Evolutionary conservation across 805 yeast species (phyloP).

Genomic region (Barnettozyma pratensis): DNA sequence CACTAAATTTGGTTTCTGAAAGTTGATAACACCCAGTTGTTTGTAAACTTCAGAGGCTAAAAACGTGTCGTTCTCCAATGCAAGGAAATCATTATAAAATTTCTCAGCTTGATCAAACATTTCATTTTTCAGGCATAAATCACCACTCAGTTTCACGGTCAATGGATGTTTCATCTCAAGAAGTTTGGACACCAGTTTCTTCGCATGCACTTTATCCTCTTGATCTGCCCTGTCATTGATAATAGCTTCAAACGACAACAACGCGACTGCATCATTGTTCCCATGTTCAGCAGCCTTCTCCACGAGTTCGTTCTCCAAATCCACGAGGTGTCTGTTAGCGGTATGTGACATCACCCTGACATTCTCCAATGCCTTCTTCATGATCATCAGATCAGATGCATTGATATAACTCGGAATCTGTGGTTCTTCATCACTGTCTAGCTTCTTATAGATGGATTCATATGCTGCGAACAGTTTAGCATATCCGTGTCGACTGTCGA

Average conservation of each 20-base stretch:
- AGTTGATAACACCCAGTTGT: slow-evolving; percentile 57
- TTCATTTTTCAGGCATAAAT: slow-evolving; percentile 52
- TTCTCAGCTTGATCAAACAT: slow-evolving; percentile 48
- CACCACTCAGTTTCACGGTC: slow-evolving; percentile 75
- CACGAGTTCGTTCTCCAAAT: slow-evolving; percentile 66
- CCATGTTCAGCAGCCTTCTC: slow-evolving; percentile 84
- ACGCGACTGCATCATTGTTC: slow-evolving; percentile 71
- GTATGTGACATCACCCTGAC: slow-evolving; percentile 58
- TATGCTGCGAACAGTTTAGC: slow-evolving; percentile 49
- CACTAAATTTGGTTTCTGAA: slow-evolving; percentile 45
- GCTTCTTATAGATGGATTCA: slow-evolving; percentile 42
- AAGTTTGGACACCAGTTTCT: slow-evolving; percentile 50
- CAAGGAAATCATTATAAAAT: slow-evolving; percentile 54
- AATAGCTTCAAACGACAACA: slow-evolving; percentile 65
- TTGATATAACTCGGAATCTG: slow-evolving; percentile 41
- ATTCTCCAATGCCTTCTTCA: slow-evolving; percentile 62
- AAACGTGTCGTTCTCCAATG: slow-evolving; percentile 51
- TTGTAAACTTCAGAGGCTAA: slow-evolving; percentile 70
- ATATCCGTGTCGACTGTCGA: slow-evolving; percentile 53
- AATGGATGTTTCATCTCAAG: slow-evolving; percentile 62
- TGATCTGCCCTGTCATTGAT: slow-evolving; percentile 31
- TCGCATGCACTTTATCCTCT: slow-evolving; percentile 64
- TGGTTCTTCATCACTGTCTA: slow-evolving; percentile 29
- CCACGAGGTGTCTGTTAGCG: slow-evolving; percentile 49
- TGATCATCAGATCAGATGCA: slow-evolving; percentile 58